Conservation (phyloP, 2,329 filamentous ascomycete genomes). For the Penicillium sp. region DNA sequence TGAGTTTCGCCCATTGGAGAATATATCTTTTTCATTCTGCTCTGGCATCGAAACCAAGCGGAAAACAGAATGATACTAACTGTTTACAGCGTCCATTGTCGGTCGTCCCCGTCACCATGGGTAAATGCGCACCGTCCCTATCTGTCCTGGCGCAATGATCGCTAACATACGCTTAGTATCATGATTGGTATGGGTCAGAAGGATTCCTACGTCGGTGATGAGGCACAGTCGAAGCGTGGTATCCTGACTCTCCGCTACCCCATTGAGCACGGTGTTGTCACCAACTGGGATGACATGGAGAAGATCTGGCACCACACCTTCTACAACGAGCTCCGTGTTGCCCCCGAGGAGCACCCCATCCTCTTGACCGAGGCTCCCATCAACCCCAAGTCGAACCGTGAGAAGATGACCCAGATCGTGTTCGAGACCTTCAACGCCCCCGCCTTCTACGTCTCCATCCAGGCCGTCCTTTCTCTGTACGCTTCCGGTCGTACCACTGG, state of each 20-base stretch:
- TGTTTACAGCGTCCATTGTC: constrained; percentile 83
- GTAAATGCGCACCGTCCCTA: too few relatives aligned
- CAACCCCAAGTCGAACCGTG: constrained; percentile 99
- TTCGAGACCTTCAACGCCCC: constrained; percentile 99
- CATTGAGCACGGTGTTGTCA: constrained; percentile 99
- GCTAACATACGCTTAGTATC: constrained; percentile 65
- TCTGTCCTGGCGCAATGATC: too few relatives aligned
- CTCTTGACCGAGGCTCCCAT: constrained; percentile 98
- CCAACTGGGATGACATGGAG: constrained; percentile 99
- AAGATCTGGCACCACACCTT: constrained; percentile 99
- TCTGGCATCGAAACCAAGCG: neutral
- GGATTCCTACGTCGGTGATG: constrained; percentile 99
- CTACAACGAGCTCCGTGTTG: constrained; percentile 99
- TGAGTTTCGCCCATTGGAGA: neutral
- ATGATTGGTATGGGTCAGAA: constrained; percentile 99
- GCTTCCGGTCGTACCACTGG: constrained; percentile 99
- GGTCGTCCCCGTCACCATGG: constrained; percentile 99
- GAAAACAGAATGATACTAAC: constrained; percentile 22
- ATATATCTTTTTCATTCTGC: constrained; percentile 3
- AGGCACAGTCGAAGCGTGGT: constrained; percentile 99
- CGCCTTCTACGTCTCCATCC: constrained; percentile 99
- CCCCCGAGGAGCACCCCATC: constrained; percentile 99
- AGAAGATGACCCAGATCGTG: constrained; percentile 99
- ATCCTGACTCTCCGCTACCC: constrained; percentile 99
- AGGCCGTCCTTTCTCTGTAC: constrained; percentile 98